Evolutionary conservation across 768 basidiomycete species (phyloP).

Genomic region (Sporobolomyces phaffii): DNA sequence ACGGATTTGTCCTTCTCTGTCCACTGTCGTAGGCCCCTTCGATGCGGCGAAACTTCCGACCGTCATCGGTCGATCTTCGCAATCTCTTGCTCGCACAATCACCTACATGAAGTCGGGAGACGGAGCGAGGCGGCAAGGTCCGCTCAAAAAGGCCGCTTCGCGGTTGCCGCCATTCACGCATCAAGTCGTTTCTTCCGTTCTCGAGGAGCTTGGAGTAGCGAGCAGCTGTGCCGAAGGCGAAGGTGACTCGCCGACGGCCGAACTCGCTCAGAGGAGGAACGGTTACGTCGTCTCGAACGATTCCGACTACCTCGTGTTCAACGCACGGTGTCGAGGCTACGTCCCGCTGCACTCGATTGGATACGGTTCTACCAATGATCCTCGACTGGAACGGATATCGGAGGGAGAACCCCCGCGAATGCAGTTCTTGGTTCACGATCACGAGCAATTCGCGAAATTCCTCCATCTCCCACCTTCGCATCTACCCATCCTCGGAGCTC

Average conservation of each 20-base stretch:
- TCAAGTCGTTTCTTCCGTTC: slow-evolving; percentile 16
- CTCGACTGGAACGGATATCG: slow-evolving; percentile 3
- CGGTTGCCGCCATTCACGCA: slow-evolving; percentile 24
- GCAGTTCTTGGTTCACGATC: slow-evolving; percentile 16
- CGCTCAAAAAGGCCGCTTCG: background rate
- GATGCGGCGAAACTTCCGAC: slow-evolving; percentile 24
- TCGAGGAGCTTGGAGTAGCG: slow-evolving; percentile 11
- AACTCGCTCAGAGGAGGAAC: slow-evolving; percentile 25
- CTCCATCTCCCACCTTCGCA: slow-evolving; percentile 10
- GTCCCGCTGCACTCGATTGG: slow-evolving; percentile 25
- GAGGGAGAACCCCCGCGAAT: background rate
- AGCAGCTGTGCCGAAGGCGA: slow-evolving; percentile 22
- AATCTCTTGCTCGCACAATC: slow-evolving; percentile 24
- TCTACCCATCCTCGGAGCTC: slow-evolving; percentile 30
- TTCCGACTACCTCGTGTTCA: slow-evolving; percentile 36
- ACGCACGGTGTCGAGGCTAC: slow-evolving; percentile 21
- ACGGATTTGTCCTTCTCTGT: background rate
- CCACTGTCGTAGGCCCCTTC: slow-evolving; percentile 12
- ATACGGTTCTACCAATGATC: slow-evolving; percentile 6
- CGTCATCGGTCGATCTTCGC: slow-evolving; percentile 17
- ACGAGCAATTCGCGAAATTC: background rate
- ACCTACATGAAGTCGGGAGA: slow-evolving; percentile 29
- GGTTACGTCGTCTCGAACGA: slow-evolving; percentile 34
- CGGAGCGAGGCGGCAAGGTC: background rate
- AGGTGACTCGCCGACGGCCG: slow-evolving; percentile 34